Base-by-base conservation (phyloP, 2,329 filamentous ascomycete genomes). In the Colletotrichum paranaense region DNA sequence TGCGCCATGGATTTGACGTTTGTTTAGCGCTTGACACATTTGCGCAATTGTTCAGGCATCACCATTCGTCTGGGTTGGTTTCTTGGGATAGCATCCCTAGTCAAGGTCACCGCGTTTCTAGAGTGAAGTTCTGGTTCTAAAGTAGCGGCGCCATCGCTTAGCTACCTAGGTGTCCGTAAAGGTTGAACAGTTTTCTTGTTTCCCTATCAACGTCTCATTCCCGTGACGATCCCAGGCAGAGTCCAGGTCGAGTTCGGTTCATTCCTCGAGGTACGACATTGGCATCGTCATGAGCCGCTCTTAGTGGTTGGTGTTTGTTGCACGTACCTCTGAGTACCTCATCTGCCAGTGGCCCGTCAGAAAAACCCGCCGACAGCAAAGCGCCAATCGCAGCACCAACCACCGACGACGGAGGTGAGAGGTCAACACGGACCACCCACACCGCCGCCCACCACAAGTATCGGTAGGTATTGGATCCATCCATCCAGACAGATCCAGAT, bases 361-460 rank as follows among this genome's bases (percentile, higher is more conserved):
- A 24, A 24, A 49, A n/a, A 11, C 1, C 42, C 42, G 42, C 42
- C 42, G 19, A 49, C 19, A n/a, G 42, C 19, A 49, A 19, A 49
- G 42, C 42, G 30, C 24, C 28, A 22, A 19, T 26, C 14, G 26
- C 55, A 55, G 46, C 16, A 14, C 62, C 24, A 56, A 57, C 28
- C 52, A 42, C 62, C 24, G 52, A 64, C 6, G 14, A 38, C 49
- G 28, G 49, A 35, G 46, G 53, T 56, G 22, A 6, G n/a, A 22
- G 35, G 24, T 26, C 19, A 19, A 42, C 67, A 67, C 63, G 62
- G 67, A 52, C 67, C 62, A 60, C 62, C 62, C 24, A 56, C 66
- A 63, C 57, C 42, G 42, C 42, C 42, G 42, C 42, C 42, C 30
- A 57, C 67, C 60, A 62, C 38, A 62, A 42, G 38, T 42, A 42